Percentiles rank a stretch among this genome's conserved stretches.
These are phyloP conservation scores for Alternaria sp. DNA, from an alignment of 2,329 filamentous ascomycete species.

Conservation along the genomic window DNA sequence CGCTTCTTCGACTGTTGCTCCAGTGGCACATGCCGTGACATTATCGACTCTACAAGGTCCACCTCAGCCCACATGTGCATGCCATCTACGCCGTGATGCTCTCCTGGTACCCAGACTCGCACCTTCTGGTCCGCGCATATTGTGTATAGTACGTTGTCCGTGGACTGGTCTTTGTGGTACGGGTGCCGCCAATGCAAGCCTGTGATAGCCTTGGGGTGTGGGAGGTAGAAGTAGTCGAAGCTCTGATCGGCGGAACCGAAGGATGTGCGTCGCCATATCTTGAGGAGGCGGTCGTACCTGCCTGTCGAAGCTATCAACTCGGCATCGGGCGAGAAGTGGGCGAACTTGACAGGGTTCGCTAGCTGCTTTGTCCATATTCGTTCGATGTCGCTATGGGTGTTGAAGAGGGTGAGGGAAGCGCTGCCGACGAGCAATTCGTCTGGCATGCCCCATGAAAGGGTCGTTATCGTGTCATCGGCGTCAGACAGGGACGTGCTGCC, in stretches of 20 bases:
- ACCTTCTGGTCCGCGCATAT: slow-evolving; percentile 81
- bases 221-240: slow-evolving; percentile 89
- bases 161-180: slow-evolving; percentile 75
- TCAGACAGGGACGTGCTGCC: slow-evolving; percentile 60
- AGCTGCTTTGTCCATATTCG: slow-evolving; percentile 77
- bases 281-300: slow-evolving; percentile 79
- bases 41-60: slow-evolving; percentile 75
- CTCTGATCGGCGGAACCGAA: slow-evolving; percentile 83
- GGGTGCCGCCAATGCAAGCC: slow-evolving; percentile 85
- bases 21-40: slow-evolving; percentile 57
- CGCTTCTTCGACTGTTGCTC: slow-evolving; percentile 54
- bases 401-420: slow-evolving; percentile 73
- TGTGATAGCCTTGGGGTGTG: slow-evolving; percentile 83
- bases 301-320: slow-evolving; percentile 84
- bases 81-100: slow-evolving; percentile 72
- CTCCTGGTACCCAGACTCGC: slow-evolving; percentile 81
- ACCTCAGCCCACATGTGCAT: slow-evolving; percentile 82
- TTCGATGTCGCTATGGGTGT: slow-evolving; percentile 57
- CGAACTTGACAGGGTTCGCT: slow-evolving; percentile 75
- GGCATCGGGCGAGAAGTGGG: slow-evolving; percentile 84
- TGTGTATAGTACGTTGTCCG: slow-evolving; percentile 89
- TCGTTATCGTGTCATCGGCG: slow-evolving; percentile 57
- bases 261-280: slow-evolving; percentile 88
- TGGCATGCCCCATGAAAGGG: slow-evolving; percentile 84
- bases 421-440: slow-evolving; percentile 86